Evolutionary conservation across 1,284 basidiomycete genomes (phyloP), one percentile per base, ranked within the genome.

Genomic region (Heterobasidion occidentale): DNA sequence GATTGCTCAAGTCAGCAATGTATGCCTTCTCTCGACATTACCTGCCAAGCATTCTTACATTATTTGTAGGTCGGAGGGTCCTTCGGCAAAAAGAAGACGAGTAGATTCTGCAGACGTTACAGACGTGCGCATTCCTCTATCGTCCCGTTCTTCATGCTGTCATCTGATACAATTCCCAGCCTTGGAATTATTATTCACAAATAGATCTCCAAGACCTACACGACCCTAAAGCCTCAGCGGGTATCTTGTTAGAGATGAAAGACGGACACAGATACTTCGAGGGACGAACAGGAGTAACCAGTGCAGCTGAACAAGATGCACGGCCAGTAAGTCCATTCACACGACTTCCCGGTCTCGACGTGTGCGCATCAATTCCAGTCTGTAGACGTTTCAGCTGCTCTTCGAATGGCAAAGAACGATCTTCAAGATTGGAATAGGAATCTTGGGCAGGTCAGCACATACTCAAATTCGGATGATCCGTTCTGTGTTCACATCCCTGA

Each of bases 181-280:
- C 58, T 52, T 61, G 80, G 74, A 73, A 73, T 47, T 72, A 74
- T 48, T 88, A 89, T 59, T 71, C 79, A 9, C 86, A 92, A 64
- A 89, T 98, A 58, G 90, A 94, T 58, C 77, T 96, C 17, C 88
- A 92, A 54, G 96, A 98, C 66, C 75, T 99, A 34, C 86, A 84
- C 62, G 86, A 88, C 52, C 77, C 82, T 6, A 78, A 84, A 54
- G 66, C 75, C 1, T 78, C 83, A 0, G 67, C 75, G 8, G 91
- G 90, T 1, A 90, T 97, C 35, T 68, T 86, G 1, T 77, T 98
- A 38, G 85, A 95, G 61, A 92, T 98, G 80, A 80, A 87, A 70
- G 85, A 90, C 66, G 77, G 84, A 54, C 80, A 87, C 61, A 77
- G 86, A 11, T 91, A 90, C 65, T 91, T 90, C 58, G 87, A 89